A percentile compares a stretch with the other conserved stretches of the same genome.
These are phyloP conservation scores for Harrya chromipes DNA, from an alignment of 768 basidiomycete genomes.

Conservation along the genomic window DNA sequence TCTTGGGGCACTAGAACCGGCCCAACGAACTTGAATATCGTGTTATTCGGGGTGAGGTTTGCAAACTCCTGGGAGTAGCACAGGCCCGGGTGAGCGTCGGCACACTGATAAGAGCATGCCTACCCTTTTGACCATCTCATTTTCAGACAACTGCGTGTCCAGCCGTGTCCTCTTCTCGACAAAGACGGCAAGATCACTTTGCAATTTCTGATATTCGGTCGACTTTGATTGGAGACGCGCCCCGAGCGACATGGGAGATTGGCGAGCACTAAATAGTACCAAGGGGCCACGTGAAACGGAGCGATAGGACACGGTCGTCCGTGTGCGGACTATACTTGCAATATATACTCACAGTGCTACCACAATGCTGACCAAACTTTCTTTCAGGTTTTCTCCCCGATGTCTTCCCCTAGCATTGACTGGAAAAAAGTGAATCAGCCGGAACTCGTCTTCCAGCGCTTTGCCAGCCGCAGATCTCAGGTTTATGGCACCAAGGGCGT, in stretches of 20 bases:
- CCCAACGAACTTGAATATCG: constrained; percentile 87
- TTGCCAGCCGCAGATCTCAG: constrained; percentile 82
- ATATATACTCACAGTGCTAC: background rate
- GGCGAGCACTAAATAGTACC: constrained; percentile 7
- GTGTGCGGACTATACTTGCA: background rate
- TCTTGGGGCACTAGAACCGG: constrained; percentile 91
- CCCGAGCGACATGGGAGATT: constrained; percentile 49
- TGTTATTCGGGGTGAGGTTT: constrained; percentile 67
- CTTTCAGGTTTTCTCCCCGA: constrained; percentile 6
- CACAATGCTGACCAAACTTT: background rate
- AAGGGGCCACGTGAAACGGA: constrained; percentile 10
- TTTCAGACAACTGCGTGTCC: constrained; percentile 90
- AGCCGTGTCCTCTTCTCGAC: constrained; percentile 83
- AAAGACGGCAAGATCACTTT: constrained; percentile 63
- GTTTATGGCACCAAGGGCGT: constrained; percentile 86
- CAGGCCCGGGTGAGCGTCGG: background rate
- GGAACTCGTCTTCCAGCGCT: constrained; percentile 62
- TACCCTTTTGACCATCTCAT: constrained; percentile 89
- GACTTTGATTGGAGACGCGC: constrained; percentile 65
- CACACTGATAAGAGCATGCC: constrained; percentile 3
- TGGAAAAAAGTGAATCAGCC: constrained; percentile 67
- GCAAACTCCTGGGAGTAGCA: constrained; percentile 68
- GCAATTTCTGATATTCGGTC: constrained; percentile 76
- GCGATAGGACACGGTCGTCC: constrained; percentile 8
- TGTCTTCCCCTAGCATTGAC: constrained; percentile 40